A percentile compares a stretch with the other conserved stretches of the same genome.
Evolutionary conservation across 139 green algal species (phyloP).

Genomic region (Volvox africanus): DNA sequence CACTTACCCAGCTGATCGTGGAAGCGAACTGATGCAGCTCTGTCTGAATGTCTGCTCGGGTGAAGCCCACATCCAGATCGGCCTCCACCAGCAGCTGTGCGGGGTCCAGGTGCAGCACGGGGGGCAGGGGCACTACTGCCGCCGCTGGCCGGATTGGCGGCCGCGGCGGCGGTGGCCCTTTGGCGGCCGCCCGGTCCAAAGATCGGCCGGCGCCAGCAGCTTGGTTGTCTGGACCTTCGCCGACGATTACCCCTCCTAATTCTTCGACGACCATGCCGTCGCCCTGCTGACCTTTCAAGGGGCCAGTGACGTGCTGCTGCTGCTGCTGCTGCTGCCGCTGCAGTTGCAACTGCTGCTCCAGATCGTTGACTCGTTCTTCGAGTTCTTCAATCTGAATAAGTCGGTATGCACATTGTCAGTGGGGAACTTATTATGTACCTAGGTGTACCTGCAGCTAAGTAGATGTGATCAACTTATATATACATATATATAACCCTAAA

Average conservation of each 20-base stretch:
- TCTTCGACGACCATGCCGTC: neutral
- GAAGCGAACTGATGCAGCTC: neutral
- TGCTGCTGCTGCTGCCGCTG: neutral
- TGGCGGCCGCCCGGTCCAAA: too few species aligned
- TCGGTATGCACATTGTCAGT: too few species aligned
- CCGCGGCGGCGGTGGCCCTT: too few species aligned
- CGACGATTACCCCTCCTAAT: neutral
- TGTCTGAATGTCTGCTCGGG: neutral
- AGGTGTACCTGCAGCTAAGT: too few species aligned
- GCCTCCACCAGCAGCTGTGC: slow-evolving; percentile 18
- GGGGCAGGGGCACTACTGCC: neutral
- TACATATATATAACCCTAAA: too few species aligned
- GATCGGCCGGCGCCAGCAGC: too few species aligned
- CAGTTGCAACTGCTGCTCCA: neutral
- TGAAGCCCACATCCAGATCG: slow-evolving; percentile 29
- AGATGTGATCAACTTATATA: too few species aligned
- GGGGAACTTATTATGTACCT: too few species aligned
- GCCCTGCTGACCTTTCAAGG: neutral
- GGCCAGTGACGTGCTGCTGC: neutral
- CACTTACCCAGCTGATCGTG: neutral
- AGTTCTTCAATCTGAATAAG: neutral
- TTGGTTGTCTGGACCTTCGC: neutral
- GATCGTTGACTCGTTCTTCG: neutral
- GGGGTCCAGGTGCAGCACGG: slow-evolving; percentile 12
- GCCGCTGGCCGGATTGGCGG: neutral